Percentiles rank a stretch among this genome's conserved stretches.
Evolutionary conservation across 2,329 filamentous ascomycete species (phyloP).

Genomic region (Ceratocystis alfenasii): DNA sequence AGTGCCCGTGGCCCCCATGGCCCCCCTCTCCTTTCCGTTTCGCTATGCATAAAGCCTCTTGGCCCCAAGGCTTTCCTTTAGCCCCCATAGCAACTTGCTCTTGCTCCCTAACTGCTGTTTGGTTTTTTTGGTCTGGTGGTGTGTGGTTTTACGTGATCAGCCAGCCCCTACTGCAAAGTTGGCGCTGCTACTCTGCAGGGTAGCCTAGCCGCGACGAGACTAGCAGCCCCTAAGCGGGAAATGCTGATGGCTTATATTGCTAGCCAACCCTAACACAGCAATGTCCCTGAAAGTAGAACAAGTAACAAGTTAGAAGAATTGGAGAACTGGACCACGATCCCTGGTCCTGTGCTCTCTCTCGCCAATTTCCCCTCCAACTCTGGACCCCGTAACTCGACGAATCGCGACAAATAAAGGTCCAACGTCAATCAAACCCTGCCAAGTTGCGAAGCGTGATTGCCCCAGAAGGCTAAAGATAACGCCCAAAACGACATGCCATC

Average conservation of each 20-base stretch:
- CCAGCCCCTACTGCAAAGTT: not conserved
- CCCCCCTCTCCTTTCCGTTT: not conserved
- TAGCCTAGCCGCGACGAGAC: not conserved
- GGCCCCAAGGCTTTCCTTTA: not conserved
- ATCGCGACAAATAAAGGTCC: not conserved
- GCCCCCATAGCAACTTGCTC: not conserved
- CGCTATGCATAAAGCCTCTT: not conserved
- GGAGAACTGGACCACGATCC: not conserved
- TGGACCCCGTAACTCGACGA: not conserved
- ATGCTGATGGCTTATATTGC: not conserved
- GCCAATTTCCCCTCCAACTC: not conserved
- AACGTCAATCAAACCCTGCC: not conserved
- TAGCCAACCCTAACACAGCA: constrained; percentile 2
- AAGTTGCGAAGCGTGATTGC: not conserved
- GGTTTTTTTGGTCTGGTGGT: not conserved
- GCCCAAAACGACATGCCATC: not conserved
- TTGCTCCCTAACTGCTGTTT: not conserved
- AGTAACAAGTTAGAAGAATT: too few species aligned
- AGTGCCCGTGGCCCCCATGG: not conserved
- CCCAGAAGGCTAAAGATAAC: not conserved
- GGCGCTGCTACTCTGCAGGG: not conserved
- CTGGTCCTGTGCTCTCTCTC: not conserved
- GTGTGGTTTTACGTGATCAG: not conserved
- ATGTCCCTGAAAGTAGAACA: not conserved
- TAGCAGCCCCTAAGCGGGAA: too few species aligned